Conservation (phyloP, 768 basidiomycete genomes). For the Tylopilus intermedius region DNA sequence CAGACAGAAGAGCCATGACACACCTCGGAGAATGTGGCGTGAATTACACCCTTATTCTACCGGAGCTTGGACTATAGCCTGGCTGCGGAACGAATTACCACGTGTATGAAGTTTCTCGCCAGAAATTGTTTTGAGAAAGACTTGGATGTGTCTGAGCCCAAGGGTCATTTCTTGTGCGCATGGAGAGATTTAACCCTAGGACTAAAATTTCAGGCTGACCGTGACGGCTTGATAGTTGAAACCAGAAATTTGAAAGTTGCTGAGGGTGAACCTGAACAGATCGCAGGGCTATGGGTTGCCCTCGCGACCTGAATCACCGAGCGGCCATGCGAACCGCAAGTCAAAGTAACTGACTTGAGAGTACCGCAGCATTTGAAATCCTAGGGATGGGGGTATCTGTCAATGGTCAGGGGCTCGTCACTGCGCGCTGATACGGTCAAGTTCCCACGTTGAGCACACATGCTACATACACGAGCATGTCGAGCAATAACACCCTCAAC, state of each 20-base stretch:
- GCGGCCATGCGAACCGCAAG: not conserved
- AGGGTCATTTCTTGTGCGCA: not conserved
- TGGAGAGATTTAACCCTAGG: too few relatives aligned
- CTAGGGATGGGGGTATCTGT: too few relatives aligned
- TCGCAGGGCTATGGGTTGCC: not conserved
- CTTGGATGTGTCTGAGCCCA: too few relatives aligned
- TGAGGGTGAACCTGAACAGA: not conserved
- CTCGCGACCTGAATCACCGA: not conserved
- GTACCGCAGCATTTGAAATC: too few relatives aligned
- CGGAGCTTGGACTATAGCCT: not conserved
- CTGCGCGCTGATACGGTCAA: too few relatives aligned
- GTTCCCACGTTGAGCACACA: slow-evolving; percentile 7
- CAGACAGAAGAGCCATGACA: slow-evolving; percentile 33
- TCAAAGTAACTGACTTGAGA: not conserved
- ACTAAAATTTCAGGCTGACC: not conserved
- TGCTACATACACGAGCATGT: slow-evolving; percentile 26
- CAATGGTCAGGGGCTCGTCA: too few relatives aligned
- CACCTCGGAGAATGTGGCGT: not conserved
- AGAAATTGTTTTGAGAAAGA: not conserved
- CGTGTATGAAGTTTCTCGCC: not conserved
- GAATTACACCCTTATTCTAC: not conserved
- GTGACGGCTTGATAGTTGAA: too few relatives aligned
- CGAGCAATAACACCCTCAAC: slow-evolving; percentile 27
- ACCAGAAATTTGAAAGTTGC: too few relatives aligned
- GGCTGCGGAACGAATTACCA: not conserved